Percentiles rank a stretch among this genome's conserved stretches.
Conservation (phyloP, 2,329 filamentous ascomycete genomes). For the Xylariaceae sp. region DNA sequence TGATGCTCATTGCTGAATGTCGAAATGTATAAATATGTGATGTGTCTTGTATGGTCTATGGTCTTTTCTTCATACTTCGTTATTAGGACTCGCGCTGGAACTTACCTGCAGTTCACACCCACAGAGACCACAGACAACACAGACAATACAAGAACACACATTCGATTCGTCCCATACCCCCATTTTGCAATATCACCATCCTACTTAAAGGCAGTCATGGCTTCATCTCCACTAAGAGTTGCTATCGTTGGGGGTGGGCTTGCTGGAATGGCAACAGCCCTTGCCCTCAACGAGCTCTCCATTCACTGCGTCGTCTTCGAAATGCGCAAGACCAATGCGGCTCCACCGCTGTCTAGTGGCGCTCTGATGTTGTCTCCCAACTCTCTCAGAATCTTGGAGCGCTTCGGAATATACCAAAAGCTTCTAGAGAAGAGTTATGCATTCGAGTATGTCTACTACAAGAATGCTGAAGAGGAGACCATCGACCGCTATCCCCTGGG, state of each 20-base stretch:
- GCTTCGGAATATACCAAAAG: conserved; percentile 43
- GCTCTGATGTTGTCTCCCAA: conserved; percentile 59
- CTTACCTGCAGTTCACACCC: no score
- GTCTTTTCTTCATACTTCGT: no score
- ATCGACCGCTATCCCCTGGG: conserved; percentile 36
- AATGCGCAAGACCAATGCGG: conserved; percentile 28
- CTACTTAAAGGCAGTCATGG: no score
- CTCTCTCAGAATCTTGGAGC: conserved; percentile 50
- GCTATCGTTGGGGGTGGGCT: conserved; percentile 18
- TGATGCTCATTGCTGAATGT: no score
- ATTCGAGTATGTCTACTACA: conserved; percentile 48
- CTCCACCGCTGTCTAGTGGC: conserved; percentile 43
- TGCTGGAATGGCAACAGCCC: conserved; percentile 48
- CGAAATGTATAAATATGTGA: no score
- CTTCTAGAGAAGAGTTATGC: conserved; percentile 44
- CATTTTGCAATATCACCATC: no score
- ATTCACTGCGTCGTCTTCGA: conserved; percentile 48
- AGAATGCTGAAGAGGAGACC: conserved; percentile 30
- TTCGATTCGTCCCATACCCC: no score
- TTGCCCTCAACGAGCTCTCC: conserved; percentile 48
- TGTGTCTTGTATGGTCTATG: no score
- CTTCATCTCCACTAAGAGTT: neutral
- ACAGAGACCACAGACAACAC: no score
- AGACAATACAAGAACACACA: no score
- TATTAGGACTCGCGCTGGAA: no score